Evolutionary conservation across 2,329 filamentous ascomycete species (phyloP), one percentile per base, ranked within the genome.

Genomic region (Dothiorella sarmentorum): DNA sequence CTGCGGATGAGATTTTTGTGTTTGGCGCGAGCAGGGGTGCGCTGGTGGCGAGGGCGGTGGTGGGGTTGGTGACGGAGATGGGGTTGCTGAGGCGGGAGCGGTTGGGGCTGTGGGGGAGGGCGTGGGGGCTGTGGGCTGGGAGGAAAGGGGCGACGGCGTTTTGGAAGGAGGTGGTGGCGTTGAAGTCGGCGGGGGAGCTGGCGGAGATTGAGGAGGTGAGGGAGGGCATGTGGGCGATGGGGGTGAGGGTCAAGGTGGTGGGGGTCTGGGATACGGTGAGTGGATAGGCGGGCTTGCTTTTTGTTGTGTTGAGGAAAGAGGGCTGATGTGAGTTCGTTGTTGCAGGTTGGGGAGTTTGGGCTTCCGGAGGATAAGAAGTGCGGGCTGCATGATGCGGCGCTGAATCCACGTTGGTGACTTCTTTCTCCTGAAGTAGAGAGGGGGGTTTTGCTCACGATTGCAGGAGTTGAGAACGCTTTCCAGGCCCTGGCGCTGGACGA

Each of bases 401-500:
- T 61, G 26, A 24, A 56, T 6, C 26, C 38, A 6, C 29, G 57
- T 61, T 17, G 51, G 58, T 55, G 11, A n/a, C 11, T 11, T 15
- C 15, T 40, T 15, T 26, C 13, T 7, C 13, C 7, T 7, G n/a
- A 9, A 10, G 15, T 26, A n/a, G 7, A 10, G 31, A 6, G 5
- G 6, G 7, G 15, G 15, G n/a, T 20, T 29, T 10, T 5, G 20
- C 40, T 59, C 26, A 47, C 13, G 13, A 24, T 29, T 18, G 7
- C 18, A 59, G 60, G 65, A 13, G 70, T 83, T 4, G 76, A 81
- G 37, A 77, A 83, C 61, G 81, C 81, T 1, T 83, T 82, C 61
- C 81, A 84, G 44, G 81, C 81, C 0, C 69, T 84, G 0, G 80
- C 80, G 2, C 71, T 84, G 0, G 81, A 84, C 51, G 81, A 84